These are phyloP conservation scores for Globisporangium solare DNA, from an alignment of 352 stramenopile genomes.

Conservation along the genomic window DNA sequence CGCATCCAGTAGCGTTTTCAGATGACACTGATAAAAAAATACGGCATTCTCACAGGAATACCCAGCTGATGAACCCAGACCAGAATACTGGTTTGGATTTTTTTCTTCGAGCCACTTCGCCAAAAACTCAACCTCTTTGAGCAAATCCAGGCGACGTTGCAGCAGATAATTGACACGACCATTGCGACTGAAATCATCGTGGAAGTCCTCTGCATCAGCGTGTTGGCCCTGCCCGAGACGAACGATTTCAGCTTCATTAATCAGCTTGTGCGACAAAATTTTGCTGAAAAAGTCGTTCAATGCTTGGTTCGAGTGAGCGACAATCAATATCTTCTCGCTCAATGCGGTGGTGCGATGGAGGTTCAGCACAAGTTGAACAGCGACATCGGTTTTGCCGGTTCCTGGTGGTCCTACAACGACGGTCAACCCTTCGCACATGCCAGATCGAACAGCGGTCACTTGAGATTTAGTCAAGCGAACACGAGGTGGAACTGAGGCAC, in stretches of 20 bases:
- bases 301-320: constrained; percentile 94
- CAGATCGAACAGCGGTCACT: constrained; percentile 88
- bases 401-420: constrained; percentile 92
- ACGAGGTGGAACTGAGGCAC: background rate
- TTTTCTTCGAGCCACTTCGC: constrained; percentile 81
- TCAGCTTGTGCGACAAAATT: constrained; percentile 79
- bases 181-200: constrained; percentile 88
- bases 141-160: constrained; percentile 63
- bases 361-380: constrained; percentile 93
- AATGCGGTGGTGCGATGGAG: constrained; percentile 81
- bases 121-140: constrained; percentile 92
- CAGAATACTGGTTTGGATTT: constrained; percentile 34
- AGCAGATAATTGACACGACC: constrained; percentile 89
- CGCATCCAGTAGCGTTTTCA: constrained; percentile 74
- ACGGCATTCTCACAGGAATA: constrained; percentile 96
- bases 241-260: constrained; percentile 86
- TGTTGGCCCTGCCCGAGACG: constrained; percentile 63
- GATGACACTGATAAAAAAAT: constrained; percentile 93
- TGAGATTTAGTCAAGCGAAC: constrained; percentile 92
- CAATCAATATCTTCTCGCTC: constrained; percentile 90
- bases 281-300: constrained; percentile 96
- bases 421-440: constrained; percentile 92
- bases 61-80: constrained; percentile 60
- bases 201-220: constrained; percentile 27
- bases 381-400: constrained; percentile 94